These are phyloP conservation scores for Oryza glumipatula DNA, from an alignment of 176 grass and related monocot species.

Conservation along the genomic window DNA sequence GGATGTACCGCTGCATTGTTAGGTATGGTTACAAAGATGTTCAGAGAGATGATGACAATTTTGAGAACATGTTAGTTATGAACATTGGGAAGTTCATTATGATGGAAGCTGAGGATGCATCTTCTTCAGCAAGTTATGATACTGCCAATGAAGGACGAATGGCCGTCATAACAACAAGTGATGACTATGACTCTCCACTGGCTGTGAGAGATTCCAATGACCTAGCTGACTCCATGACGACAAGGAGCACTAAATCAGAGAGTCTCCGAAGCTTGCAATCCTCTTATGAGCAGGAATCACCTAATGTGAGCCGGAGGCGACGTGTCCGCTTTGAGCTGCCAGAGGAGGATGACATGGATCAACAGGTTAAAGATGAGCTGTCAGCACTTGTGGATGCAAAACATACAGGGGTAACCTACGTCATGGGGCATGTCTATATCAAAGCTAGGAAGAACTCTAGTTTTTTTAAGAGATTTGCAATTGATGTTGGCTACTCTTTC, in stretches of 20 bases:
- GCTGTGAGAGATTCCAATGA: constrained; percentile 53
- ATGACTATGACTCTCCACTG: constrained; percentile 50
- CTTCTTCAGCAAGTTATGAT: constrained; percentile 66
- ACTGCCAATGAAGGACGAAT: constrained; percentile 89
- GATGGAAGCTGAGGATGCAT: constrained; percentile 84
- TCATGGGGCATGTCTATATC: constrained; percentile 93
- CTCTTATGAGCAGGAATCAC: constrained; percentile 82
- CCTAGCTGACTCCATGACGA: constrained; percentile 43
- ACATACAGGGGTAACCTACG: constrained; percentile 81
- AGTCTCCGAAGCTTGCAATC: constrained; percentile 77
- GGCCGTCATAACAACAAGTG: constrained; percentile 75
- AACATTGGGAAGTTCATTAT: constrained; percentile 98
- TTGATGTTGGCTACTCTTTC: constrained; percentile 92
- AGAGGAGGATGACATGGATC: constrained; percentile 50
- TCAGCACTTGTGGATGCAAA: constrained; percentile 81
- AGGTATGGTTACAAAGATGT: constrained; percentile 98
- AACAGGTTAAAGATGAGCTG: constrained; percentile 85
- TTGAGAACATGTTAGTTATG: constrained; percentile 85
- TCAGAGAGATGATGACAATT: constrained; percentile 85
- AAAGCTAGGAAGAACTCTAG: constrained; percentile 88
- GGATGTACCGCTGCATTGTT: constrained; percentile 94
- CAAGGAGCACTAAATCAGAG: constrained; percentile 78
- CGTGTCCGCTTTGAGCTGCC: constrained; percentile 72
- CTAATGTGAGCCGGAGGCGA: constrained; percentile 39
- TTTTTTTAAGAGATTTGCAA: constrained; percentile 81